These are phyloP conservation scores for Xylaria intraflava DNA, from an alignment of 495 filamentous ascomycete genomes.

Conservation along the genomic window DNA sequence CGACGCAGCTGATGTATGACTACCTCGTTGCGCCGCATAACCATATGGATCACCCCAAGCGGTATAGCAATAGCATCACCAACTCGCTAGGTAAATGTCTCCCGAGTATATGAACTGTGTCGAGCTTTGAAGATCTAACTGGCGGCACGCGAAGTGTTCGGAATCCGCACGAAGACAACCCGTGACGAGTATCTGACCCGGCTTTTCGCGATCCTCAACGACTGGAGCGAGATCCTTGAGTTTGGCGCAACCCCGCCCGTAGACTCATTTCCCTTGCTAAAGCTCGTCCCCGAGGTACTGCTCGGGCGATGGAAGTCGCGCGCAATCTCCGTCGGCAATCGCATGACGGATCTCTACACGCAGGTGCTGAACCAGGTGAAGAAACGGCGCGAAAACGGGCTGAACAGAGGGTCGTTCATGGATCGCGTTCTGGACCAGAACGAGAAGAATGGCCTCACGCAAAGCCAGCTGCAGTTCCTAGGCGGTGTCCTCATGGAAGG, in stretches of 20 bases:
- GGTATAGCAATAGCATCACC: constrained; percentile 41
- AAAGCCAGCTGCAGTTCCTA: constrained; percentile 34
- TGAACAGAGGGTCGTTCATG: constrained; percentile 29
- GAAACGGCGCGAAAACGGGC: constrained; percentile 10
- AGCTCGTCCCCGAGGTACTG: constrained; percentile 35
- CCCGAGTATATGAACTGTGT: no score
- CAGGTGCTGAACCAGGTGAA: constrained; percentile 18
- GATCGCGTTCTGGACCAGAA: constrained; percentile 40
- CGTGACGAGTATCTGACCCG: constrained; percentile 27
- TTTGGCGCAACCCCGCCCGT: constrained; percentile 46
- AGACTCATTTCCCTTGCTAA: constrained; percentile 41
- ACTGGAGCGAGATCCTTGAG: constrained; percentile 43
- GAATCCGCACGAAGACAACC: constrained; percentile 32
- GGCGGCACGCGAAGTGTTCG: no score
- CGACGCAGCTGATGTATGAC: constrained; percentile 40
- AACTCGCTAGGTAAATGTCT: constrained; percentile 33
- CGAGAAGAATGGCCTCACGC: constrained; percentile 32
- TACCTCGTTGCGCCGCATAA: constrained; percentile 31
- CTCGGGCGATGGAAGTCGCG: constrained; percentile 36
- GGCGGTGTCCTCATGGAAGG: constrained; percentile 39
- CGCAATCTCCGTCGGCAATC: constrained; percentile 27
- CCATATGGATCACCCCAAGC: constrained; percentile 41
- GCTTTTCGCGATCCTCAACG: constrained; percentile 44
- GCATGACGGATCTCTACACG: constrained; percentile 39
- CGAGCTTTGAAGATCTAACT: no score